Base-by-base conservation (phyloP, 805 yeast genomes). In the Pichia cephalocereana region DNA sequence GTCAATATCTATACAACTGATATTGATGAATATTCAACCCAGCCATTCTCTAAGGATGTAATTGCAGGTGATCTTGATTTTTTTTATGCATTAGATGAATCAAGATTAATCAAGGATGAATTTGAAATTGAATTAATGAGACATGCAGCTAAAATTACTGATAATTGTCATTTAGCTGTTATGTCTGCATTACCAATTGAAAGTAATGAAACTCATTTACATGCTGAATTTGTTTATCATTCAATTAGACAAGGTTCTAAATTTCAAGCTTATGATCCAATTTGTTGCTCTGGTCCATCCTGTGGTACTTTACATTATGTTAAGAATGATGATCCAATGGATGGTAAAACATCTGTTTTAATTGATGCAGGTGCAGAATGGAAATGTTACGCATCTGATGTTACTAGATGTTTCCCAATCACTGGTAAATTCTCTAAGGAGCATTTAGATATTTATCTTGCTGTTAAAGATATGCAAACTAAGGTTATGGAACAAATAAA, bases 331-430 rank as follows among this genome's bases (percentile, higher is more conserved):
- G 83, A 79, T 45, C 68, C 73, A 4, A 59, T 82, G 49, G 71
- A 64, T 11, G 76, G 75, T 18, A 81, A 79, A 58, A 79, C 76
- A 43, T 75, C 90, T 7, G 75, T 91, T 12, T 74, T 91, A 52
- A 82, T 91, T 46, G 99, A 91, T 69, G 97, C 98, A 9, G 99
- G 99, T 48, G 96, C 96, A 3, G 98, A 91, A 67, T 91, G 97
- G 96, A 77, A 79, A 54, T 81, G 87, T 63, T 91, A 91, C 65
- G 90, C 96, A 3, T 74, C 88, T 41, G 99, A 91, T 63, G 96
- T 93, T 40, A 93, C 99, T 15, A 77, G 99, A 62, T 86, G 95
- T 62, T 91, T 89, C 77, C 99, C 99, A 30, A 80, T 88, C 47
- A 76, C 72, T 52, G 99, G 99, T 8, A 80, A 82, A 47, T 91